Base-by-base conservation (phyloP, 805 yeast genomes). In the Osmozyma mogii region DNA sequence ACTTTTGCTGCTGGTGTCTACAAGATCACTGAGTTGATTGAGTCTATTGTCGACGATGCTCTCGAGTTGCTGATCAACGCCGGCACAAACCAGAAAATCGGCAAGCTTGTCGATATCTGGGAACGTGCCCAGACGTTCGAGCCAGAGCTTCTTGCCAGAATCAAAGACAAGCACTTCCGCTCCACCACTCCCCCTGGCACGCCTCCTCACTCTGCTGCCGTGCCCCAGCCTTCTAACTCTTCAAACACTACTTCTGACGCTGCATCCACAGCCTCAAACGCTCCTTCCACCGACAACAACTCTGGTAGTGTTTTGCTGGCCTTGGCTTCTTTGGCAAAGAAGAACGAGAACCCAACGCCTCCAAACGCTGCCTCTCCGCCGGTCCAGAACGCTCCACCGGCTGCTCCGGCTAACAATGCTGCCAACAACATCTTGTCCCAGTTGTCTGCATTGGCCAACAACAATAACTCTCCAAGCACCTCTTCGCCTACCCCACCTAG, bases 81-180 rank as follows among this genome's bases (percentile, higher is more conserved):
- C 67, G 49, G 82, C 65, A 56, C 72, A 56, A 50, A 42, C 50
- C 85, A 75, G 35, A 92, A 88, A 54, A 73, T 87, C 44, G 65
- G 77, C 46, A 89, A 87, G 57, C 68, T 92, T 43, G 71, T 92
- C 41, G 95, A 84, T 40, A 88, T 92, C 46, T 92, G 98, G 98
- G 84, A 76, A 43, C 76, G 84, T 40, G 80, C 87, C 21, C 75
- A 74, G 24, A 81, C 95, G 10, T 89, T 92, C 58, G 65, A 66
- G 32, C 70, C 72, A 24, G 64, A 66, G 23, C 58, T 68, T 18
- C 61, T 92, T 32, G 55, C 66, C 25, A 50, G 67, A 12, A 68
- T 84, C 35, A 72, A 78, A 9, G 54, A 64, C 9, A 77, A 71
- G 47, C 72, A 72, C 52, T 81, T 79, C 46, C 59, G 56, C 28